Evolutionary conservation across 2,329 filamentous ascomycete genomes (phyloP), one percentile per base, ranked within the genome.

Genomic region (Proliferodiscus dingleyae): DNA sequence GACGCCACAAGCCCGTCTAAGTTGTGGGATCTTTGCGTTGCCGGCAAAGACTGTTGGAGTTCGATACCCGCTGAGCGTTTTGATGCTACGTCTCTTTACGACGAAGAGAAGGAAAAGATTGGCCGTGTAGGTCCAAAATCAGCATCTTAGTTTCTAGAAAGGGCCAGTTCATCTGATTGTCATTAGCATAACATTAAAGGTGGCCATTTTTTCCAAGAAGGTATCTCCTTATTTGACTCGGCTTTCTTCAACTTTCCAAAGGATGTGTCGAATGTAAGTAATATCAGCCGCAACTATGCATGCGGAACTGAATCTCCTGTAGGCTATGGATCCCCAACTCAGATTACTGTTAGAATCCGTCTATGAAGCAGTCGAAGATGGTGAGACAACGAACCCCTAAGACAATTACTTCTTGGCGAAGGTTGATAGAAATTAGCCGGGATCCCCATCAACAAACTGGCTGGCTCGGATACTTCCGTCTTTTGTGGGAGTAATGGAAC

Each of bases 1-100:
- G 63, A 57, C 26, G 51, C 71, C 5, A 66, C 60, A 2, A 66
- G 65, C 3, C 66, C 72, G 0, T 65, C 69, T 33, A 55, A 63
- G 11, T 64, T 77, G 0, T 77, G 74, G 74, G 59, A 69, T 18
- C 69, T 75, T 51, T 53, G 76, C 11, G 60, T 63, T 5, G 51
- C 61, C 1, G 69, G 65, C 15, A 62, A 68, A 36, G 73, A 68
- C 22, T 72, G 73, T 18, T 77, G 72, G 73, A 69, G 69, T 0
- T 66, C 37, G 10, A 30, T 38, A 33, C 52, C 56, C 19, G 56
- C 33, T 32, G n/a, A 7, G 37, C 24, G 74, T 4, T 66, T 78
- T 49, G 75, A 76, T 29, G 66, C 72, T 19, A 63, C 71, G 11
- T 72, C 71, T 10, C 75, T 73, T 55, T 77, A 71, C 51, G 75